Evolutionary conservation across 148 eudicot species (phyloP).

Genomic region (Cornus florida): DNA sequence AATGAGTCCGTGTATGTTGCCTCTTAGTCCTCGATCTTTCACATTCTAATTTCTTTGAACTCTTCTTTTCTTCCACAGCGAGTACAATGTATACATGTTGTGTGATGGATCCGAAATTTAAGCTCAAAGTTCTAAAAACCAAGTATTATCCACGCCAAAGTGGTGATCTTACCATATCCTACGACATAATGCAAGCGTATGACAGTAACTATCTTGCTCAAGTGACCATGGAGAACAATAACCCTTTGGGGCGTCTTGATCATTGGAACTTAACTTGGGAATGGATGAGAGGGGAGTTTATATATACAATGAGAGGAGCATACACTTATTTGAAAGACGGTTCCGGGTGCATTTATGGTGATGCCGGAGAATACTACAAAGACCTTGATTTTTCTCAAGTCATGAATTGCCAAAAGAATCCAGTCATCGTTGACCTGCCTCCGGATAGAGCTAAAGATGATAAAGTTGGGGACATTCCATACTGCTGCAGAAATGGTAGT

Average conservation of each 20-base stretch:
- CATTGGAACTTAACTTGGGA: conserved; percentile 92
- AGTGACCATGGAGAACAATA: conserved; percentile 71
- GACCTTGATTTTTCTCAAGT: conserved; percentile 70
- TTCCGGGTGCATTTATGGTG: conserved; percentile 68
- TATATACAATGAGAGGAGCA: conserved; percentile 68
- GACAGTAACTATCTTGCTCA: conserved; percentile 71
- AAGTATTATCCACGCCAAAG: neutral
- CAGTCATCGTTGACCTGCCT: conserved; percentile 73
- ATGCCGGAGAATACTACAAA: conserved; percentile 66
- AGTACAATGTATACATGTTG: too few relatives aligned
- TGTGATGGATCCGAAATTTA: too few relatives aligned
- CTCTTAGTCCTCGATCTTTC: too few relatives aligned
- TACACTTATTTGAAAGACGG: conserved; percentile 55
- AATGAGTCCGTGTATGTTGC: too few relatives aligned
- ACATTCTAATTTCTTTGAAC: too few relatives aligned
- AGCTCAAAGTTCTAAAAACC: too few relatives aligned
- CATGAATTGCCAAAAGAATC: conserved; percentile 55
- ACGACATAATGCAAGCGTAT: conserved; percentile 52
- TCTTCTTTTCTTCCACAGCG: too few relatives aligned
- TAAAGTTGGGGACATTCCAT: conserved; percentile 74
- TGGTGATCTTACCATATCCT: conserved; percentile 16
- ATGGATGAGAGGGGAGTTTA: conserved; percentile 91
- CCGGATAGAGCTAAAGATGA: conserved; percentile 23
- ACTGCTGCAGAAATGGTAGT: conserved; percentile 72
- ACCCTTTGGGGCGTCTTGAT: conserved; percentile 78